A percentile compares a stretch with the other conserved stretches of the same genome.
phyloP scores from a whole-genome alignment of 2,329 filamentous ascomycete species.

The Colletotrichum tabaci region DNA sequence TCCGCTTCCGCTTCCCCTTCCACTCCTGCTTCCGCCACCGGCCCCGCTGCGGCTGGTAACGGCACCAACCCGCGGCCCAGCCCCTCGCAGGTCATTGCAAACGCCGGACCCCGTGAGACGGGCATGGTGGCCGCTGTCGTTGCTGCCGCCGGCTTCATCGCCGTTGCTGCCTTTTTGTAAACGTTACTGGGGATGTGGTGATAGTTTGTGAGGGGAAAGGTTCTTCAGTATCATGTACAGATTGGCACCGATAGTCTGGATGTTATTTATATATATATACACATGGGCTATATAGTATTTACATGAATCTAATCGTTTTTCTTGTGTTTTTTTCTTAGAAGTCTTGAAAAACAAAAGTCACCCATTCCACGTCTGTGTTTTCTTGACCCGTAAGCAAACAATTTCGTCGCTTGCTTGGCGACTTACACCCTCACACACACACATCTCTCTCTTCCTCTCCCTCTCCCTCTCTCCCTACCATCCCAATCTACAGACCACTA shows the following conservation, averaged over 20 bases:
- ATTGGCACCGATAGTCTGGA: neutral
- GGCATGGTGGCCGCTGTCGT: conserved; percentile 44
- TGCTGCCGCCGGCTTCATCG: conserved; percentile 47
- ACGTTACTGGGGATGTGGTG: neutral
- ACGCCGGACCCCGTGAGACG: conserved; percentile 46
- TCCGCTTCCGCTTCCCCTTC: neutral
- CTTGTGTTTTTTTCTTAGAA: no score
- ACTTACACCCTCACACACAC: no score
- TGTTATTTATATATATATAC: conserved; percentile 9
- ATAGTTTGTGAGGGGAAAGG: no score
- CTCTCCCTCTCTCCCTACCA: no score
- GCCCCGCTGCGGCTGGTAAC: conserved; percentile 9
- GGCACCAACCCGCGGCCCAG: conserved; percentile 13
- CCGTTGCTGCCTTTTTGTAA: conserved; percentile 47
- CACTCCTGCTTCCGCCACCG: neutral
- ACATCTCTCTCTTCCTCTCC: no score
- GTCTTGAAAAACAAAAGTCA: rapidly evolving
- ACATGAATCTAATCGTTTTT: conserved; percentile 16
- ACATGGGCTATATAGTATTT: conserved; percentile 1
- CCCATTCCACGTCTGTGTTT: neutral
- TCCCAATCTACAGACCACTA: neutral
- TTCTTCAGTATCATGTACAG: neutral
- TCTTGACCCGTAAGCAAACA: neutral
- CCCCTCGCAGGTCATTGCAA: conserved; percentile 21
- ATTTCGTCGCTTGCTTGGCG: no score